Evolutionary conservation across 1,284 basidiomycete genomes (phyloP), one percentile per base, ranked within the genome.

Genomic region (Leccinum fallax): DNA sequence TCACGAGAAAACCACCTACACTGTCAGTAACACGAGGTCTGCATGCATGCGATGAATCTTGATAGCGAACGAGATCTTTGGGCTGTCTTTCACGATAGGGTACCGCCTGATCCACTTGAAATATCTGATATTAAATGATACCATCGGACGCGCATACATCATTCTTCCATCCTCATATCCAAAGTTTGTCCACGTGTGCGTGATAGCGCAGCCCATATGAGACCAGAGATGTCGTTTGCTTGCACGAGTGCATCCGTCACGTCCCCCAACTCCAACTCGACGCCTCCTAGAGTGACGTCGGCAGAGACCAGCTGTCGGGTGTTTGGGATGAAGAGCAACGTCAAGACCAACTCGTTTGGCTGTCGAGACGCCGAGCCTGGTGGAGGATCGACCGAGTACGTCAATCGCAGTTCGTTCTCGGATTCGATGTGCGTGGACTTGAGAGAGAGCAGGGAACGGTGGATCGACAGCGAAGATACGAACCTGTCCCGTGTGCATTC

Each of bases 341-440:
- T 81, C 58, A 92, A 79, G 1, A 77, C 80, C 4, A 88, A 68
- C n/a, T 72, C 72, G 30, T 69, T 72, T 10, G 67, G 63, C 32
- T 68, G 57, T 51, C 36, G 16, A 43, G 61, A 65, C 8, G n/a
- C 32, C 9, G 69, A 70, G 46, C 63, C 55, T 2, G 38, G 55
- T 2, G 75, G 63, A 36, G 73, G 66, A 28, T 70, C 70, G 59
- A 89, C 67, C 54, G 71, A 72, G 73, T 94, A 94, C 16, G 84
- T 84, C 49, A 94, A 79, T 49, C 84, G 83, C 26, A 94, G 78
- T 71, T 93, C 89, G 71, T 92, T 90, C 63, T 92, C 88, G 2
- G 90, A 87, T 16, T 82, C 80, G 1, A 83, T 78, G 34, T 84
- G 80, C 13, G 83, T 84, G 3, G 85, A 83, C 57, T 84, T 79